Evolutionary conservation across 768 basidiomycete genomes (phyloP).

Genomic region (Tylopilus intermedius): DNA sequence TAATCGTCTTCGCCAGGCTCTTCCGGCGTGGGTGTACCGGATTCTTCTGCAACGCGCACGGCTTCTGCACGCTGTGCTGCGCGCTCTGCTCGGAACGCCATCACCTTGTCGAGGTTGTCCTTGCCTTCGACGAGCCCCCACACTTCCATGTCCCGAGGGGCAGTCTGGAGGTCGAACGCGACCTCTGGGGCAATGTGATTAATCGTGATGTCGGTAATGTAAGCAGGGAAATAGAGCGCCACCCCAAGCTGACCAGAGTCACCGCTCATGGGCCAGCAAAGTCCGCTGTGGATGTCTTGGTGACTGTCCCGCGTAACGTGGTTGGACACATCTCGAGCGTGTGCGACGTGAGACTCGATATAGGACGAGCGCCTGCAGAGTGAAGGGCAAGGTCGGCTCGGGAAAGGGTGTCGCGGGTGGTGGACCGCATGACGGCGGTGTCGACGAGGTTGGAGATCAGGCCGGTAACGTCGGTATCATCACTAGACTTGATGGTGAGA

Average conservation of each 20-base stretch:
- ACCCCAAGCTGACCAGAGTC: slow-evolving; percentile 78
- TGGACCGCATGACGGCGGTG: slow-evolving; percentile 58
- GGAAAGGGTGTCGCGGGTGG: slow-evolving; percentile 72
- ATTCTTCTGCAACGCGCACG: slow-evolving; percentile 31
- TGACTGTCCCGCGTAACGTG: slow-evolving; percentile 53
- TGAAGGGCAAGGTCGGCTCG: slow-evolving; percentile 82
- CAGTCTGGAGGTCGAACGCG: slow-evolving; percentile 73
- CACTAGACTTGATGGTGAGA: slow-evolving; percentile 64
- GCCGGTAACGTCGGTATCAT: slow-evolving; percentile 68
- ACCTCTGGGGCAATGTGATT: slow-evolving; percentile 86
- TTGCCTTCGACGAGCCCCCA: slow-evolving; percentile 84
- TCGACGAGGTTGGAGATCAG: slow-evolving; percentile 77
- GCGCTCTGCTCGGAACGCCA: slow-evolving; percentile 48
- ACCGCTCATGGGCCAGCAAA: slow-evolving; percentile 92
- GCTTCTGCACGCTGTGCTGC: slow-evolving; percentile 32
- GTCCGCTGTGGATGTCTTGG: slow-evolving; percentile 74
- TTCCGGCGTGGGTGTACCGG: slow-evolving; percentile 14
- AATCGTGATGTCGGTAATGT: slow-evolving; percentile 64
- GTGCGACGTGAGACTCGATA: slow-evolving; percentile 79
- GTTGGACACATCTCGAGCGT: slow-evolving; percentile 64
- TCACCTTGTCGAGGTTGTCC: slow-evolving; percentile 62
- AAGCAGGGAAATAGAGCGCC: slow-evolving; percentile 56
- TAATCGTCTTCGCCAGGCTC: slow-evolving; percentile 32
- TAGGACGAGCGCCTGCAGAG: slow-evolving; percentile 73
- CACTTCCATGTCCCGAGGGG: slow-evolving; percentile 83